These are phyloP conservation scores for Thelonectria blattea DNA, from an alignment of 2,329 filamentous ascomycete genomes.

Conservation along the genomic window DNA sequence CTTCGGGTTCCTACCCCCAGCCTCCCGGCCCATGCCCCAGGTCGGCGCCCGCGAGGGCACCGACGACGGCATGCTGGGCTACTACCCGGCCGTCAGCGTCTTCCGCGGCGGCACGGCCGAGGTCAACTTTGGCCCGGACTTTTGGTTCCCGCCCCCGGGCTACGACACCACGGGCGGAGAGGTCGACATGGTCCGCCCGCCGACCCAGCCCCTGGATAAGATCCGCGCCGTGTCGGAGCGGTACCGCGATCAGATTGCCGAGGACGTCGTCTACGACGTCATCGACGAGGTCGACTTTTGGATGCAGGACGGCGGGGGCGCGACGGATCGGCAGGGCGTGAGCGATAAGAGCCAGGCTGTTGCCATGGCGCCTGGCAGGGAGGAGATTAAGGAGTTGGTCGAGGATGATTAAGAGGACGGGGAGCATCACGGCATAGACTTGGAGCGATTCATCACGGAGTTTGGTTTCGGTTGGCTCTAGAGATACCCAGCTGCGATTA, in stretches of 20 bases:
- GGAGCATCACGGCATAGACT: neutral
- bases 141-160: conserved; percentile 82
- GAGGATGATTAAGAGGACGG: conserved; percentile 59
- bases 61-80: conserved; percentile 94
- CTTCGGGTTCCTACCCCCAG: conserved; percentile 88
- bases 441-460: conserved; percentile 13
- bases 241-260: conserved; percentile 91
- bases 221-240: conserved; percentile 74
- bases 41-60: conserved; percentile 83
- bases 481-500: conserved; percentile 39
- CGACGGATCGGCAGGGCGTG: conserved; percentile 53
- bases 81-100: conserved; percentile 91
- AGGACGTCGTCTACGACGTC: conserved; percentile 92
- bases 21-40: conserved; percentile 74
- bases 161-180: conserved; percentile 54
- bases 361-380: conserved; percentile 52
- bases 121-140: conserved; percentile 92
- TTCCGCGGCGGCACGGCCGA: conserved; percentile 91
- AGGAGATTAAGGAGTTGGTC: conserved; percentile 70
- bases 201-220: conserved; percentile 35
- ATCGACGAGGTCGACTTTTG: conserved; percentile 94
- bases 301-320: conserved; percentile 69
- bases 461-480: conserved; percentile 20
- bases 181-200: conserved; percentile 51
- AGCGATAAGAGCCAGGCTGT: conserved; percentile 53